Evolutionary conservation across 108 stramenopile species (phyloP), one percentile per base, ranked within the genome.

Genomic region (Cyclotella kingstonii): DNA sequence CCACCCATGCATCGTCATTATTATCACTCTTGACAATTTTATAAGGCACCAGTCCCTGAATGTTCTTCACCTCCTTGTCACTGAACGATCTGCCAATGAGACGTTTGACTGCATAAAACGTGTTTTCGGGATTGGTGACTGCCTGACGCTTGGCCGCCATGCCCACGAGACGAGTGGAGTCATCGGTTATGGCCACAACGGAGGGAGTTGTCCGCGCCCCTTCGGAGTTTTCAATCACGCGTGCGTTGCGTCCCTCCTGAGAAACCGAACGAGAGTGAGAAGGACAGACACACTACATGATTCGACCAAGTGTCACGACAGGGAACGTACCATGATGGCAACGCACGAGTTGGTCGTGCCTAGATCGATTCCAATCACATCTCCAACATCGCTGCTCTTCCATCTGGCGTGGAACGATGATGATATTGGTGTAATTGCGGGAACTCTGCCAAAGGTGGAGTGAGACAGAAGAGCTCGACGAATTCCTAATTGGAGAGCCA

Each of bases 281-380:
- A 12, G 18, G 17, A 45, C n/a, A 48, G 55, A 40, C 54, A 40
- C 28, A 2, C 22, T 2, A 21, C 52, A 2, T 3, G 10, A 51
- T 9, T 3, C 46, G 26, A 10, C 23, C 3, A 25, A 38, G 40
- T 0, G n/a, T 25, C 17, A 5, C 17, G 10, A 45, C 29, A 39
- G 34, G 10, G 9, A 26, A 87, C 90, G 68, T 71, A 97, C 98
- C 98, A 98, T 98, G 59, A 97, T 94, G 39, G 99, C 93, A 18
- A 99, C 99, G 76, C 99, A 99, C 6, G 94, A 95, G 89, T 99
- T 99, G 41, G 99, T 99, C 5, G 99, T 99, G 34, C 99, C 99
- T 45, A 99, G 80, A 86, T 99, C 99, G 68, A 99, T 99, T 10
- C 99, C 99, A 66, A 99, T 95, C 56, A 98, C 95, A 78, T 98